Percentiles rank a stretch among this genome's conserved stretches.
phyloP scores from a whole-genome alignment of 345 rosid genomes.

The Hibiscus mutabilis region DNA sequence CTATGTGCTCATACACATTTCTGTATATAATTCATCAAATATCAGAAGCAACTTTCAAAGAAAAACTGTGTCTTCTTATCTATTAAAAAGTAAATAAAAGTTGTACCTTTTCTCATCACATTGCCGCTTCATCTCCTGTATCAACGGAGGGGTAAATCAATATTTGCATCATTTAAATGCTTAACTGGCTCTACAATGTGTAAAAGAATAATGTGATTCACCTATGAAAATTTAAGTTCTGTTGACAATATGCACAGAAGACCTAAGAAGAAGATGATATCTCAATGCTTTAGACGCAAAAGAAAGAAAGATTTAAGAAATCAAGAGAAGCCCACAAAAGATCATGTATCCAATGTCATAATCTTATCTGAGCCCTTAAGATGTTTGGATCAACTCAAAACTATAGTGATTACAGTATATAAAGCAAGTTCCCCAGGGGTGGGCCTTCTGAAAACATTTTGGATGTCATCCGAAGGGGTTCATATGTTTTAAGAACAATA shows the following conservation, averaged over 20 bases:
- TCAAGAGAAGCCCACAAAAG: neutral
- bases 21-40: slow-evolving; percentile 39
- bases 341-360: neutral
- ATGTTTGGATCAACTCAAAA: neutral
- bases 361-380: slow-evolving; percentile 4
- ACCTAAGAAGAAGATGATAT: neutral
- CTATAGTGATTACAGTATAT: neutral
- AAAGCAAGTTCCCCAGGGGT: neutral
- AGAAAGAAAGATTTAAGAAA: neutral
- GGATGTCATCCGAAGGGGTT: neutral
- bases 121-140: slow-evolving; percentile 94
- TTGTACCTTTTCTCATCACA: slow-evolving; percentile 91
- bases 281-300: neutral
- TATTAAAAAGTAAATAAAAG: neutral
- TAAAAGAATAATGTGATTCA: neutral
- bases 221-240: neutral
- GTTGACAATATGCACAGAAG: neutral
- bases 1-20: slow-evolving; percentile 54
- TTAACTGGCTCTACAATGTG: neutral
- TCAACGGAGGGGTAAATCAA: slow-evolving; percentile 9
- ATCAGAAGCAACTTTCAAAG: slow-evolving; percentile 1
- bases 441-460: neutral
- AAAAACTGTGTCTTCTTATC: neutral
- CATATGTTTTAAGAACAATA: neutral
- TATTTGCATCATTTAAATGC: neutral